A percentile compares a stretch with the other conserved stretches of the same genome.
Evolutionary conservation across 768 basidiomycete genomes (phyloP).

Genomic region (Leccinum incarnatum): DNA sequence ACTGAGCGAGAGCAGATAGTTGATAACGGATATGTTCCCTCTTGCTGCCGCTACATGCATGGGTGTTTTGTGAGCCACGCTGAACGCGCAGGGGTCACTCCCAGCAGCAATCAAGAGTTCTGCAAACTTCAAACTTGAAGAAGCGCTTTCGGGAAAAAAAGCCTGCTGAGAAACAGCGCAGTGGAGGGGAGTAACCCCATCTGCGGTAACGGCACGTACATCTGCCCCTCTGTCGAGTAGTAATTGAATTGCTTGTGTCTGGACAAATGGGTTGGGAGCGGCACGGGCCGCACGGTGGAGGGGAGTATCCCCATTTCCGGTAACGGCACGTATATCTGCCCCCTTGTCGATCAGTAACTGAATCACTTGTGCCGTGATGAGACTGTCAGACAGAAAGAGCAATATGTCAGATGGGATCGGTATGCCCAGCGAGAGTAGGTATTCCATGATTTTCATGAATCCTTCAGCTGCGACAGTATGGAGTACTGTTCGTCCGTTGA

Average conservation of each 20-base stretch:
- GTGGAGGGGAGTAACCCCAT: too few relatives aligned
- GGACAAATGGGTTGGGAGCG: too few relatives aligned
- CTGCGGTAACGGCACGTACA: too few relatives aligned
- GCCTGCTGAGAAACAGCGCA: neutral
- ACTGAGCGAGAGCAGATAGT: neutral
- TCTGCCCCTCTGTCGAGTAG: too few relatives aligned
- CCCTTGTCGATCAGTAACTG: neutral
- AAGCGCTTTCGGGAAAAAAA: neutral
- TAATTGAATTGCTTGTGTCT: too few relatives aligned
- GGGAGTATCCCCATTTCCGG: too few relatives aligned
- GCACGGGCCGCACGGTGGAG: too few relatives aligned
- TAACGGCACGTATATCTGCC: neutral
- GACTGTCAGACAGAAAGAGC: neutral
- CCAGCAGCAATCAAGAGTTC: neutral
- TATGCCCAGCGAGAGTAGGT: neutral
- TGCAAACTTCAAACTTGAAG: neutral
- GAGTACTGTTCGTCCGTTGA: too few relatives aligned
- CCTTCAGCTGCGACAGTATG: too few relatives aligned
- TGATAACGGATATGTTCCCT: neutral
- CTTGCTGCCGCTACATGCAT: neutral
- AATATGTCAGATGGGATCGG: neutral
- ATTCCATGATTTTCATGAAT: neutral
- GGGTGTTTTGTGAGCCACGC: neutral
- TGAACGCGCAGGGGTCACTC: neutral
- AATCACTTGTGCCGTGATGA: neutral